A percentile compares a stretch with the other conserved stretches of the same genome.
Conservation (phyloP, 2,329 filamentous ascomycete species). For the Eutypa lata region DNA sequence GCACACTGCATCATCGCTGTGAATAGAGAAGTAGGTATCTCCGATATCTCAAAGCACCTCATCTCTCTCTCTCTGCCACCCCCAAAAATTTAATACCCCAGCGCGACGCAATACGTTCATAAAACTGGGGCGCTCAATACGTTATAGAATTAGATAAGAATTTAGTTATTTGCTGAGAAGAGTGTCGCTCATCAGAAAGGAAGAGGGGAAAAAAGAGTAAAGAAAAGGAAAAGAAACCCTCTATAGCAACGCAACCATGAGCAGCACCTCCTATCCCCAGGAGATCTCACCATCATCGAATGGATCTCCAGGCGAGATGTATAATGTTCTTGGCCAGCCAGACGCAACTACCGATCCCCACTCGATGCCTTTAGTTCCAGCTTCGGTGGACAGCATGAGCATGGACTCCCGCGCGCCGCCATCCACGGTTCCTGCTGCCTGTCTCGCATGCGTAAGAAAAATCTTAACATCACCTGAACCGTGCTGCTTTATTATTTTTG, state of each 20-base stretch:
- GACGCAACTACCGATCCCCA: conserved; percentile 7
- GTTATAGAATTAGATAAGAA: background rate
- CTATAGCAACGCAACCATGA: background rate
- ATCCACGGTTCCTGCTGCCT: conserved; percentile 47
- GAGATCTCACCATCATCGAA: background rate
- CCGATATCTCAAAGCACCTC: background rate
- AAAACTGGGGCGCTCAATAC: background rate
- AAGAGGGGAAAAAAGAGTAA: too few relatives aligned
- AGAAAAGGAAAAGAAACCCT: too few relatives aligned
- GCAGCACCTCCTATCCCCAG: background rate
- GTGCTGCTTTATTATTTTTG: conserved; percentile 2
- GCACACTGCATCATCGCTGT: too few relatives aligned
- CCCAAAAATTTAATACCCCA: too few relatives aligned
- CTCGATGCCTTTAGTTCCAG: conserved; percentile 10
- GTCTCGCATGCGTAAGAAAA: conserved; percentile 50
- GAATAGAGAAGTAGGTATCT: too few relatives aligned
- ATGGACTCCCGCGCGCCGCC: conserved; percentile 24
- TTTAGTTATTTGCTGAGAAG: background rate
- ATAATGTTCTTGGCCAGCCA: background rate
- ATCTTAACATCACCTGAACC: background rate
- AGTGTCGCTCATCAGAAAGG: too few relatives aligned
- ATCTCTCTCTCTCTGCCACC: background rate
- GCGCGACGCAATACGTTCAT: background rate
- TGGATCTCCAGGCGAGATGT: background rate
- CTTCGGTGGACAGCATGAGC: conserved; percentile 7